These are phyloP conservation scores for Heterobasidion occidentale DNA, from an alignment of 1,284 basidiomycete genomes.

Conservation along the genomic window DNA sequence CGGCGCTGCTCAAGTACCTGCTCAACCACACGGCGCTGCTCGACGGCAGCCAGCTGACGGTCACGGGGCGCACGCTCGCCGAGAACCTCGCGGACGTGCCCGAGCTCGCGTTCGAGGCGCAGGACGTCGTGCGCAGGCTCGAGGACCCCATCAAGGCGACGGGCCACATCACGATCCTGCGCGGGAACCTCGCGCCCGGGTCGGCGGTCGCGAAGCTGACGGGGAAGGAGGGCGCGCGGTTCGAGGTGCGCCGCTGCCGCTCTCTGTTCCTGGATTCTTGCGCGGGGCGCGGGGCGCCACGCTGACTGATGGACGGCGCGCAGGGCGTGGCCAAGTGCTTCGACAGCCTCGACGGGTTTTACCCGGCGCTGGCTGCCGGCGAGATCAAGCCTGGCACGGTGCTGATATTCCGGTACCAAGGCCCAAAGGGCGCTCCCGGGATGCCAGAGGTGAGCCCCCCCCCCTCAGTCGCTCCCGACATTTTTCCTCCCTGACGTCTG, in stretches of 20 bases:
- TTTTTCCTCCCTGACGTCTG: neutral
- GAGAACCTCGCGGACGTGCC: conserved; percentile 83
- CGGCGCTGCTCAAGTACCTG: conserved; percentile 78
- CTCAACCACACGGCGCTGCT: conserved; percentile 83
- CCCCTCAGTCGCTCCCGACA: neutral
- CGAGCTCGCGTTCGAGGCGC: conserved; percentile 71
- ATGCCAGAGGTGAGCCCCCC: conserved; percentile 80
- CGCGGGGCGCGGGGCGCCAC: no score
- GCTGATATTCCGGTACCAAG: conserved; percentile 90
- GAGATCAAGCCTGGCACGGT: conserved; percentile 83
- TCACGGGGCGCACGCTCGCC: conserved; percentile 89
- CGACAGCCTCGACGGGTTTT: conserved; percentile 80
- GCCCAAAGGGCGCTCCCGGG: conserved; percentile 92
- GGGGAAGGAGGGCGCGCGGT: conserved; percentile 88
- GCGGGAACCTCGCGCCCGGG: conserved; percentile 86
- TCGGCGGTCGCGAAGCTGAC: conserved; percentile 95
- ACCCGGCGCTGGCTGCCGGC: conserved; percentile 75
- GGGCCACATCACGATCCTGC: conserved; percentile 88
- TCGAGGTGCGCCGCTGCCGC: conserved; percentile 48
- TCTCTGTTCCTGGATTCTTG: neutral
- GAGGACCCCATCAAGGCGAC: conserved; percentile 86
- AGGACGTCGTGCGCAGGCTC: conserved; percentile 78
- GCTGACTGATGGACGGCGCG: neutral
- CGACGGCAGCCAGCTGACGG: conserved; percentile 86
- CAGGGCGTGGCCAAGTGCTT: conserved; percentile 73